phyloP scores from a whole-genome alignment of 2,329 filamentous ascomycete genomes.

The Colletotrichum navitas region DNA sequence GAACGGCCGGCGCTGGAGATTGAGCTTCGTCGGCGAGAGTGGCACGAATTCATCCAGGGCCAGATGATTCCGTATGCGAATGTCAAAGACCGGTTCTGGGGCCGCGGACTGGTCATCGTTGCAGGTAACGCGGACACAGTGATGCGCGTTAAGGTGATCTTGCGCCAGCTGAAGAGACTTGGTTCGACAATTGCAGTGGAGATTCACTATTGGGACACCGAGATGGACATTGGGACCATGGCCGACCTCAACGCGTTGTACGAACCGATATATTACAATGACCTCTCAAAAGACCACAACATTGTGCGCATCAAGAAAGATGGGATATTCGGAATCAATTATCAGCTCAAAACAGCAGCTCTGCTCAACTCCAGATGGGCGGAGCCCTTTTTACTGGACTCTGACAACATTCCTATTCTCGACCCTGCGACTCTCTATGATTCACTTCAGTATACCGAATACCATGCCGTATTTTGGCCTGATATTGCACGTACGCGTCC shows the following conservation, averaged over 20 bases:
- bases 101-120: constrained; percentile 28
- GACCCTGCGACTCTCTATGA: constrained; percentile 26
- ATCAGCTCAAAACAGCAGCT: constrained; percentile 36
- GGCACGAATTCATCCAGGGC: constrained; percentile 26
- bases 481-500: constrained; percentile 30
- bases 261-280: constrained; percentile 30
- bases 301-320: constrained; percentile 34
- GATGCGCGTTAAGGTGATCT: constrained; percentile 31
- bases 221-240: constrained; percentile 28
- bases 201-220: constrained; percentile 27
- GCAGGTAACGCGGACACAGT: constrained; percentile 35
- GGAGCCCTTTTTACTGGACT: constrained; percentile 23
- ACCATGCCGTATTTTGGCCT: constrained; percentile 30
- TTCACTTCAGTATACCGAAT: constrained; percentile 26
- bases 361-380: constrained; percentile 27
- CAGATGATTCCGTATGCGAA: constrained; percentile 28
- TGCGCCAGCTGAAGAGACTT: constrained; percentile 27
- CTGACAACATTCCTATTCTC: constrained; percentile 24
- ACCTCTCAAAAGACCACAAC: constrained; percentile 30
- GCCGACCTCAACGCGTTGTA: constrained; percentile 28
- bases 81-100: constrained; percentile 23
- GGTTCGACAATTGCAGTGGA: constrained; percentile 12
- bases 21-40: constrained; percentile 33
- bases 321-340: constrained; percentile 34
- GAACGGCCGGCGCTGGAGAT: constrained; percentile 27